Conservation (phyloP, 306 rosid species). For the Lathyrus oleraceus region DNA sequence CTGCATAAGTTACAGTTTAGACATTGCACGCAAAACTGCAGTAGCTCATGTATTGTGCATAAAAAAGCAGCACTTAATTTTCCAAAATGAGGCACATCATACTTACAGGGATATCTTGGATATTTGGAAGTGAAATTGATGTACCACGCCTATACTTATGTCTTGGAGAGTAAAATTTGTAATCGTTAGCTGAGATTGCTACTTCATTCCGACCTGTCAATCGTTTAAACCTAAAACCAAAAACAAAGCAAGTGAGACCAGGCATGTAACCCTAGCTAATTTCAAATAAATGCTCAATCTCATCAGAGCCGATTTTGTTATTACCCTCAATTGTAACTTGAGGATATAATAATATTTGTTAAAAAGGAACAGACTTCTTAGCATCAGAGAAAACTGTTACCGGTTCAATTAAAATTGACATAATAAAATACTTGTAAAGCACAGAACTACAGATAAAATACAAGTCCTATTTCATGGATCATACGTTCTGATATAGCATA, state of each 20-base stretch:
- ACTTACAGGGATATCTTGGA: slow-evolving; percentile 72
- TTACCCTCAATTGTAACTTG: background rate
- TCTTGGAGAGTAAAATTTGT: slow-evolving; percentile 91
- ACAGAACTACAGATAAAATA: slow-evolving; percentile 9
- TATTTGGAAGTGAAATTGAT: slow-evolving; percentile 63
- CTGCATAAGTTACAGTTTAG: too few species aligned
- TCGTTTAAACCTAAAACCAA: slow-evolving; percentile 73
- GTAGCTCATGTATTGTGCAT: slow-evolving; percentile 21
- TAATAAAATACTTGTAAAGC: background rate
- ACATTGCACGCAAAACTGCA: slow-evolving; percentile 5
- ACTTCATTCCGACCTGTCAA: slow-evolving; percentile 92
- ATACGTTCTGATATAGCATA: background rate
- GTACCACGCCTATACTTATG: slow-evolving; percentile 81
- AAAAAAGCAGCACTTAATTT: slow-evolving; percentile 27
- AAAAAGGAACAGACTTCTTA: background rate
- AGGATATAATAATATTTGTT: background rate
- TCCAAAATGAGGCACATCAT: slow-evolving; percentile 32
- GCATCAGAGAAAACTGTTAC: slow-evolving; percentile 5
- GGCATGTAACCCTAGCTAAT: slow-evolving; percentile 9
- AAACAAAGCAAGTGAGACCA: slow-evolving; percentile 33
- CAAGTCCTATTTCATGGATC: background rate
- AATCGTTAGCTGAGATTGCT: slow-evolving; percentile 67
- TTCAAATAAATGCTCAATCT: slow-evolving; percentile 21
- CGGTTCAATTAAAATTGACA: slow-evolving; percentile 18
- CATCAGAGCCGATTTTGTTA: background rate